Percentiles rank a stretch among this genome's conserved stretches.
These are phyloP conservation scores for Penicillium riverlandense DNA, from an alignment of 495 filamentous ascomycete genomes.

Conservation along the genomic window DNA sequence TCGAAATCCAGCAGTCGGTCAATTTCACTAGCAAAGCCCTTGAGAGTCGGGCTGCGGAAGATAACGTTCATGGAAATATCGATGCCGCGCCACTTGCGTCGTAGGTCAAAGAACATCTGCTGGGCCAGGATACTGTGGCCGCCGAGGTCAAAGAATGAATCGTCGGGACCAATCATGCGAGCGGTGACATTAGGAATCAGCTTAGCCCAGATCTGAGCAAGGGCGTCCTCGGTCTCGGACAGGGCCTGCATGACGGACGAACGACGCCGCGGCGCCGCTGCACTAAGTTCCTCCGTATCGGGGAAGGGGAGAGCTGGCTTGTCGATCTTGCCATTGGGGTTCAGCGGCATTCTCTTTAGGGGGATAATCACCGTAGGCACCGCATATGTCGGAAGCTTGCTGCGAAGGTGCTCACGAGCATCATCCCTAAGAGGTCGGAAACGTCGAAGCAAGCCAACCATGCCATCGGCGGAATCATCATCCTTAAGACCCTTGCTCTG, in stretches of 20 bases:
- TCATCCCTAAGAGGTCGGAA: constrained; percentile 66
- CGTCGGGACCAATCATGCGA: constrained; percentile 55
- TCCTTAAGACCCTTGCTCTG: constrained; percentile 46
- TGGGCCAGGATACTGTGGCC: constrained; percentile 86
- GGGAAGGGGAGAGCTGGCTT: constrained; percentile 89
- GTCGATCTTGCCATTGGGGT: constrained; percentile 94
- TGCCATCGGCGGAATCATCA: constrained; percentile 39
- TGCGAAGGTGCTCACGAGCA: constrained; percentile 66
- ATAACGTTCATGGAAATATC: constrained; percentile 72
- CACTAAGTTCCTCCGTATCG: constrained; percentile 54
- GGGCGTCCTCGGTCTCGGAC: constrained; percentile 57
- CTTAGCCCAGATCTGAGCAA: constrained; percentile 62
- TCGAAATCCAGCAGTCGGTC: constrained; percentile 49
- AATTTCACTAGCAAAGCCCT: constrained; percentile 66
- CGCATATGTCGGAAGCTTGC: constrained; percentile 71
- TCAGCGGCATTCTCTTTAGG: constrained; percentile 74
- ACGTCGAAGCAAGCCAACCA: constrained; percentile 54
- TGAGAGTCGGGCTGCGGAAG: constrained; percentile 68
- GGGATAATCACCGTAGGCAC: constrained; percentile 77
- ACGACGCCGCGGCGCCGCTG: constrained; percentile 28
- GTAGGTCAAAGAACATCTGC: constrained; percentile 67
- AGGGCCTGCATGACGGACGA: constrained; percentile 33
- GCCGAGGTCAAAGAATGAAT: constrained; percentile 81
- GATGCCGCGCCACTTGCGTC: constrained; percentile 52
- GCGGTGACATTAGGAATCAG: constrained; percentile 45